Base-by-base conservation (phyloP, 306 rosid genomes). In the Pterocarpus macrocarpus region DNA sequence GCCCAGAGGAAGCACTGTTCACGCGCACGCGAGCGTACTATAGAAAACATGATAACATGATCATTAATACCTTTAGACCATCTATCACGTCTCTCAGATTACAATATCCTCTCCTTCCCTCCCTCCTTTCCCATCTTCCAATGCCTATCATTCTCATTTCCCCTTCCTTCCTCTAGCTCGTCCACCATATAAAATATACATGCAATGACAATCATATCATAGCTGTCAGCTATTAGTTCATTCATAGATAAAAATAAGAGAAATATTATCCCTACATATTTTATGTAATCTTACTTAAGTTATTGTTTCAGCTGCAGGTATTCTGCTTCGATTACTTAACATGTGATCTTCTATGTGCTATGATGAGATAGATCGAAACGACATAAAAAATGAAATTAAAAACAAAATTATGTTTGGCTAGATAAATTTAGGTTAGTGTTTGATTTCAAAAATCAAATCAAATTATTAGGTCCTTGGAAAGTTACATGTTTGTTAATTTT, bases 21-120 rank as follows among this genome's bases (percentile, higher is more conserved):
- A 89, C 17, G 8, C 64, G 93, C 97, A 92, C 93, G 97, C 97
- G 76, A 87, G 2, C 4, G 87, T 87, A 84, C 72, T 33, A 30
- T 64, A 11, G 67, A 77, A 83, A 82, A 79, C 81, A 90, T 89
- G 78, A 89, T 89, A 87, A 90, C 85, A 80, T 81, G 85, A 92
- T 90, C 86, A 92, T 89, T 87, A 79, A 68, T 64, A 11, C 28
- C 81, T 69, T 79, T 82, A 79, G 73, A 82, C 82, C 75, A 78
- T 28, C 84, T 2, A 65, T 82, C 84, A 85, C 86, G 73, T 68
- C 79, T 49, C 69, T 14, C 14, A 44, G 75, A 82, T 88, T 73
- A 4, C 64, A 28, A n/a, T 47, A 28, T 72, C 64, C 72, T 55
- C 61, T 64, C 7, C 57, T 78, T 78, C 55, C 55, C 82, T 22